These are phyloP conservation scores for Penicillium sp. DNA, from an alignment of 2,329 filamentous ascomycete genomes.

Conservation along the genomic window DNA sequence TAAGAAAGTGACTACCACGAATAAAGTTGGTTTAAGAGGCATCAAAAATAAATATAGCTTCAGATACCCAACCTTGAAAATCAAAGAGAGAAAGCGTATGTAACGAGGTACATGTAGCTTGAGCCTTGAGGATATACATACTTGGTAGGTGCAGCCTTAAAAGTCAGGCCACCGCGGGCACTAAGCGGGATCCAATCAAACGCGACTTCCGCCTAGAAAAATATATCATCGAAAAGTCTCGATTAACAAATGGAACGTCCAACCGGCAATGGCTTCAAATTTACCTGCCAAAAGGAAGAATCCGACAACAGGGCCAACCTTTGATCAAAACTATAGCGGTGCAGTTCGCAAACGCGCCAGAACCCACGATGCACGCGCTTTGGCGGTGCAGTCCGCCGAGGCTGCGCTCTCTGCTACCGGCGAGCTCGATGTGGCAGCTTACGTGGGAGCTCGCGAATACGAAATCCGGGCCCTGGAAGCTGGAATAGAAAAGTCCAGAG, in stretches of 20 bases:
- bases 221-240: neutral
- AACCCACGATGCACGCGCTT: constrained; percentile 39
- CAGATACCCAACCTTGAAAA: too few species aligned
- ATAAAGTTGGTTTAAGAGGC: too few species aligned
- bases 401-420: constrained; percentile 58
- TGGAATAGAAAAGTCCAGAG: constrained; percentile 73
- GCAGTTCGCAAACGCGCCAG: constrained; percentile 41
- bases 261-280: constrained; percentile 28
- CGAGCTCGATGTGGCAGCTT: constrained; percentile 78
- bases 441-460: constrained; percentile 79
- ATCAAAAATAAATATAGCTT: too few species aligned
- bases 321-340: constrained; percentile 21
- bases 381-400: constrained; percentile 43
- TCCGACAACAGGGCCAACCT: constrained; percentile 11
- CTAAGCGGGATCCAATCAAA: neutral
- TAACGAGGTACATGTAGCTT: neutral
- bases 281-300: constrained; percentile 31
- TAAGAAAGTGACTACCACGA: too few species aligned
- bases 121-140: too few species aligned
- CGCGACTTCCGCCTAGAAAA: neutral
- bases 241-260: neutral
- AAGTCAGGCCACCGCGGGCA: neutral
- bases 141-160: neutral
- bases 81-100: neutral
- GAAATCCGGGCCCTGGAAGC: constrained; percentile 83